A percentile compares a stretch with the other conserved stretches of the same genome.
Conservation (phyloP, 2,329 filamentous ascomycete genomes). For the Fusarium transvaalense region DNA sequence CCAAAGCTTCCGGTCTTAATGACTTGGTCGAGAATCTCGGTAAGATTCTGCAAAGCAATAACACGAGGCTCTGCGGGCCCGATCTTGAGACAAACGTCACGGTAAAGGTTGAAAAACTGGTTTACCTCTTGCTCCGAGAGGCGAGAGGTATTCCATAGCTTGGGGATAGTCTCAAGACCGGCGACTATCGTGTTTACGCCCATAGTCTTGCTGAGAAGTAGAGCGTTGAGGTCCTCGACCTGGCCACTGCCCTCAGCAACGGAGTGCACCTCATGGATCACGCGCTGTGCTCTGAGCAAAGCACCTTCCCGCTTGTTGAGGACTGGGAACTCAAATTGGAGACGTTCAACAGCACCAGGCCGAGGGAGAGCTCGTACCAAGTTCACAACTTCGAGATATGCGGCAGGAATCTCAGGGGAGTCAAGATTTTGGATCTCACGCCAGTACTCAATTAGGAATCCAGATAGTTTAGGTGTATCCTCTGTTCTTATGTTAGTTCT, state of each 20-base stretch:
- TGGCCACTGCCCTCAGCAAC: slow-evolving; percentile 44
- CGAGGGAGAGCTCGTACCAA: slow-evolving; percentile 53
- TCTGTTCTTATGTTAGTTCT: slow-evolving; percentile 45
- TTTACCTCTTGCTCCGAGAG: slow-evolving; percentile 45
- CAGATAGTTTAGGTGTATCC: slow-evolving; percentile 49
- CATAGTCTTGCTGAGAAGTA: slow-evolving; percentile 49
- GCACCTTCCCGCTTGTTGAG: slow-evolving; percentile 49
- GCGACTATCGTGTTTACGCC: slow-evolving; percentile 54
- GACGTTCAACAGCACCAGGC: slow-evolving; percentile 33
- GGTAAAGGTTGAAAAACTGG: slow-evolving; percentile 59
- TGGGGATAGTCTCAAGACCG: slow-evolving; percentile 52
- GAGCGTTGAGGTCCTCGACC: slow-evolving; percentile 41
- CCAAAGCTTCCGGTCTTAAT: slow-evolving; percentile 47
- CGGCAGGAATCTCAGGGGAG: slow-evolving; percentile 59
- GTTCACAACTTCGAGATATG: slow-evolving; percentile 62
- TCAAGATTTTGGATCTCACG: slow-evolving; percentile 41
- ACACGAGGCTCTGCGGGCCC: slow-evolving; percentile 61
- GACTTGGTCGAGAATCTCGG: slow-evolving; percentile 58
- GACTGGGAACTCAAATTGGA: slow-evolving; percentile 38
- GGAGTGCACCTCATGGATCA: slow-evolving; percentile 55
- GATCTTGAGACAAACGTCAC: slow-evolving; percentile 56
- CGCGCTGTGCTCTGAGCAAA: slow-evolving; percentile 56
- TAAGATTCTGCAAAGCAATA: slow-evolving; percentile 62
- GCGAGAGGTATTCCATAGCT: slow-evolving; percentile 49
- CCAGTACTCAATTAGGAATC: slow-evolving; percentile 49